These are phyloP conservation scores for Omphalotus guepiniiformis DNA, from an alignment of 768 basidiomycete genomes.

Conservation along the genomic window DNA sequence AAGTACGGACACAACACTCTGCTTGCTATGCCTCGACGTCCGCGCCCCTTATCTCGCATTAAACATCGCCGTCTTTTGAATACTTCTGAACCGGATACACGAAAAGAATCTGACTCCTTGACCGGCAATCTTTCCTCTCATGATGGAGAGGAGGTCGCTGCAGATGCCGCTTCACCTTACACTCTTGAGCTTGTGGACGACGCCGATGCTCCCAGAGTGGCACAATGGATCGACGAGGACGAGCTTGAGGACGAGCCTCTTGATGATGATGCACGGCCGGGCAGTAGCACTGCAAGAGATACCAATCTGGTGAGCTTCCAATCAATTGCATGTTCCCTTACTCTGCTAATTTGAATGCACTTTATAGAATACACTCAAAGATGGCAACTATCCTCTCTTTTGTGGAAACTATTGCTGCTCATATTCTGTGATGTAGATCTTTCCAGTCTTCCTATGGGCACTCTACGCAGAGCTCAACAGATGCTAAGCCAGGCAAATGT, in stretches of 20 bases:
- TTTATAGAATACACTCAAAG: constrained; percentile 12
- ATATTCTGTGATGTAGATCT: constrained; percentile 44
- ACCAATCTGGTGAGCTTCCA: background rate
- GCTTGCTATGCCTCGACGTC: background rate
- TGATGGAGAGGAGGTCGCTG: too few species aligned
- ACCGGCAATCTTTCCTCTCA: too few species aligned
- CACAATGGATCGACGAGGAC: constrained; percentile 57
- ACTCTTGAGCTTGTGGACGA: constrained; percentile 33
- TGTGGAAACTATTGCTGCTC: background rate
- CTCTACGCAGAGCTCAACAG: constrained; percentile 60
- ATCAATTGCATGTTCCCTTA: too few species aligned
- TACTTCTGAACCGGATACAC: background rate
- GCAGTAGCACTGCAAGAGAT: constrained; percentile 26
- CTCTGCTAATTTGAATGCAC: too few species aligned
- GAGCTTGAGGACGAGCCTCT: constrained; percentile 35
- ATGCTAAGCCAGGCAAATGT: constrained; percentile 41
- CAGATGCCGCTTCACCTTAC: too few species aligned
- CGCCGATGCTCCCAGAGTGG: constrained; percentile 52
- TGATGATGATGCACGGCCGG: constrained; percentile 25
- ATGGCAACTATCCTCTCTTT: constrained; percentile 6
- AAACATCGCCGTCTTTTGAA: too few species aligned
- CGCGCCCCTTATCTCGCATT: background rate
- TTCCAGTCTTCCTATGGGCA: constrained; percentile 57
- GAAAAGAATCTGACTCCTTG: background rate
- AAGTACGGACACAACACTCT: background rate